phyloP scores from a whole-genome alignment of 2,329 filamentous ascomycete genomes.

The Pochonia chlamydosporia region DNA sequence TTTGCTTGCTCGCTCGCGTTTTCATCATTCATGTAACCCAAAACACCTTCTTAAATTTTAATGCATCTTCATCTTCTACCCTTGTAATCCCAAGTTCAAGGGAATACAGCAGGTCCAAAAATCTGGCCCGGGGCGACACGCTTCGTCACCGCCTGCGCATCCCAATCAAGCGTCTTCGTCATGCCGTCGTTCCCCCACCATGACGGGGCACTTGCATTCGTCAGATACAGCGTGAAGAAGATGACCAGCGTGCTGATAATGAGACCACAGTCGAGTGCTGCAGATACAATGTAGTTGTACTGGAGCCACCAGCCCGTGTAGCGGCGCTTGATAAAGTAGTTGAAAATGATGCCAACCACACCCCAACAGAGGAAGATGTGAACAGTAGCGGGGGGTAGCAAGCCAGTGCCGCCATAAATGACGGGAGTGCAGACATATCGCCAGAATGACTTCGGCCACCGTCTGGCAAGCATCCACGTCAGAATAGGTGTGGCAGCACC shows the following conservation, averaged over 20 bases:
- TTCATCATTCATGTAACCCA: slow-evolving; percentile 4
- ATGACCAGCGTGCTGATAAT: slow-evolving; percentile 62
- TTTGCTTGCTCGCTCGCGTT: neutral
- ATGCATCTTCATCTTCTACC: slow-evolving; percentile 1
- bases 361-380: slow-evolving; percentile 70
- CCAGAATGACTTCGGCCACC: slow-evolving; percentile 54
- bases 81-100: slow-evolving; percentile 2
- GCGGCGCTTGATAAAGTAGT: slow-evolving; percentile 59
- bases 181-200: slow-evolving; percentile 58
- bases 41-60: slow-evolving; percentile 3
- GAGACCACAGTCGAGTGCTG: slow-evolving; percentile 63
- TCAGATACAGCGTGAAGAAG: slow-evolving; percentile 62
- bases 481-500: slow-evolving; percentile 57
- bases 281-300: slow-evolving; percentile 72
- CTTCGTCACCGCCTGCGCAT: slow-evolving; percentile 35
- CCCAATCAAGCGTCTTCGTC: slow-evolving; percentile 40
- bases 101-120: slow-evolving; percentile 40
- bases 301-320: slow-evolving; percentile 70
- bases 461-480: slow-evolving; percentile 57
- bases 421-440: slow-evolving; percentile 64
- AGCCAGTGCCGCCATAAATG: slow-evolving; percentile 58
- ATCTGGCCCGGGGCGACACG: slow-evolving; percentile 36
- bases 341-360: slow-evolving; percentile 61
- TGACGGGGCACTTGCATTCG: slow-evolving; percentile 44
- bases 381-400: slow-evolving; percentile 63